Percentiles rank a stretch among this genome's conserved stretches.
Conservation (phyloP, 2,329 filamentous ascomycete genomes). For the Stagonosporopsis chrysanthemi region DNA sequence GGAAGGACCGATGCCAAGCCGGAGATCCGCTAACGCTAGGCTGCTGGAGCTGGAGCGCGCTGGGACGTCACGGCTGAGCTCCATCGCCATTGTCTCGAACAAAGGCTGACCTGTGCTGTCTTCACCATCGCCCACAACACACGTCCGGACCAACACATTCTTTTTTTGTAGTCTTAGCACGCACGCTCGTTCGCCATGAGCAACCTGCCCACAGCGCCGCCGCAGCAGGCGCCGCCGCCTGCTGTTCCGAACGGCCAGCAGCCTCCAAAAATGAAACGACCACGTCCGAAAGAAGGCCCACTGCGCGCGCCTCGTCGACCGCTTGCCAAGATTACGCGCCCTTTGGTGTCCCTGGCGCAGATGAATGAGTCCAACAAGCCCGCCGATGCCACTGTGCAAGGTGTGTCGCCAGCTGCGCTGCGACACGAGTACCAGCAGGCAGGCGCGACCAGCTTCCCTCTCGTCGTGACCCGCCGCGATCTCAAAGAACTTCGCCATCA, state of each 20-base stretch:
- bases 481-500: conserved; percentile 84
- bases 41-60: conserved; percentile 15
- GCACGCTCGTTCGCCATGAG: conserved; percentile 28
- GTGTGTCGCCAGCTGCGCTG: conserved; percentile 33
- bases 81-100: conserved; percentile 15
- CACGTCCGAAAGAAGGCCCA: conserved; percentile 47
- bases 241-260: conserved; percentile 42
- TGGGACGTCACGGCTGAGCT: conserved; percentile 16
- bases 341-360: conserved; percentile 43
- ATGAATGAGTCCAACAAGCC: conserved; percentile 40
- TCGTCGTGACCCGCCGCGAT: conserved; percentile 83
- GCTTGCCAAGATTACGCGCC: conserved; percentile 44
- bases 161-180: conserved; percentile 6
- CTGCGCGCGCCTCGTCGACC: conserved; percentile 45
- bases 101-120: conserved; percentile 8
- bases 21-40: conserved; percentile 11
- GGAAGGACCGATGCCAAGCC: conserved; percentile 13
- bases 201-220: conserved; percentile 24
- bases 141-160: conserved; percentile 7
- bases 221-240: conserved; percentile 36
- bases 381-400: conserved; percentile 12
- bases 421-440: conserved; percentile 37
- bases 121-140: conserved; percentile 10
- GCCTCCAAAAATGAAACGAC: conserved; percentile 42
- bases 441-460: conserved; percentile 56